Evolutionary conservation across 331 rosid species (phyloP).

Genomic region (Pyrus hybrid): DNA sequence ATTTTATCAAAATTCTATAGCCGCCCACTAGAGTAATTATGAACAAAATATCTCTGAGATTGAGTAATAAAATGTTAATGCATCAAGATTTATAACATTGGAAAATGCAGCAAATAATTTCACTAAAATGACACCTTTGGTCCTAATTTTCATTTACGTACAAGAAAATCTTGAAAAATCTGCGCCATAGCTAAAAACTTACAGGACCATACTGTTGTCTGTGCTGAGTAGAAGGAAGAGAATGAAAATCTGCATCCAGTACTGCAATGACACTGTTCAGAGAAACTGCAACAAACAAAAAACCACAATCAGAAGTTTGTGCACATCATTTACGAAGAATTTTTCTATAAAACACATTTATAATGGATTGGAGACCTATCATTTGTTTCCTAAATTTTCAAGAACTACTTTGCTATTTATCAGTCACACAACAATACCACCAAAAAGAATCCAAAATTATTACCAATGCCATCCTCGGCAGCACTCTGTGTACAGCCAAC

Average conservation of each 20-base stretch:
- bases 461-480: conserved; percentile 96
- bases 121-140: neutral
- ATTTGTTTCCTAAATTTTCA: neutral
- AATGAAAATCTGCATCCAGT: conserved; percentile 91
- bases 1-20: neutral
- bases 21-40: neutral
- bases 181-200: conserved; percentile 18
- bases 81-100: neutral
- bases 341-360: neutral
- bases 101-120: neutral
- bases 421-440: conserved; percentile 11
- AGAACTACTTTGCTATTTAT: neutral
- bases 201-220: conserved; percentile 97
- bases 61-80: neutral
- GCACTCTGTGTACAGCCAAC: conserved; percentile 96
- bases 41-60: neutral
- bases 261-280: conserved; percentile 90
- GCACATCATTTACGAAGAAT: neutral
- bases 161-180: neutral
- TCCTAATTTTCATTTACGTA: neutral
- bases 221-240: conserved; percentile 88
- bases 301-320: conserved; percentile 13
- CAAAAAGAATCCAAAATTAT: conserved; percentile 22
- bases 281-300: conserved; percentile 47
- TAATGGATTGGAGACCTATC: neutral